phyloP scores from a whole-genome alignment of 768 basidiomycete species.

The Mycena belliarum region DNA sequence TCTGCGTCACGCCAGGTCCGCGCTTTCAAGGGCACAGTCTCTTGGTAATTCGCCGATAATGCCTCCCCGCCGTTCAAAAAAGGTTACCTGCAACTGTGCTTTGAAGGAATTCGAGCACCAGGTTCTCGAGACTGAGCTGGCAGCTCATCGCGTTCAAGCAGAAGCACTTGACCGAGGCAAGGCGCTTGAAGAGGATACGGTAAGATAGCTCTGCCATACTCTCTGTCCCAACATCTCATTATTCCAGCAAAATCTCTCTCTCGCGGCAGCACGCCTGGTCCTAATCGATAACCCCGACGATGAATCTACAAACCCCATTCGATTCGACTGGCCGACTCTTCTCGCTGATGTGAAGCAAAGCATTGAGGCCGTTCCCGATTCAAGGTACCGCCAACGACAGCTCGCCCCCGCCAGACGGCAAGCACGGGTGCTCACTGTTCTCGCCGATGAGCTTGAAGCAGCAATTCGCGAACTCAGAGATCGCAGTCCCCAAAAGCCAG shows the following conservation, averaged over 20 bases:
- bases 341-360: background rate
- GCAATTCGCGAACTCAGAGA: background rate
- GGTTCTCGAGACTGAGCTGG: too few species aligned
- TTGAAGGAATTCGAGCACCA: too few species aligned
- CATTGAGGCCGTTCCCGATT: background rate
- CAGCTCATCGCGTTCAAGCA: background rate
- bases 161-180: background rate
- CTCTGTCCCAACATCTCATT: too few species aligned
- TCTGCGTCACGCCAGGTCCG: too few species aligned
- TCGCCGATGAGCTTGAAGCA: background rate
- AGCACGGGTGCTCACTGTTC: background rate
- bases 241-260: too few species aligned
- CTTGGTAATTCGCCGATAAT: too few species aligned
- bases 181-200: background rate
- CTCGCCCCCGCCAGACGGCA: background rate
- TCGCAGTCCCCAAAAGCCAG: background rate
- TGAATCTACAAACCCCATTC: background rate
- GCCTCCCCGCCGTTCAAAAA: too few species aligned
- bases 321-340: background rate
- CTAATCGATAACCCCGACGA: conserved; percentile 1
- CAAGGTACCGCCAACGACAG: background rate
- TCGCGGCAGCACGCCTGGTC: too few species aligned
- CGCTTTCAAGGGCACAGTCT: too few species aligned
- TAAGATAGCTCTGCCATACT: background rate
- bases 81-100: too few species aligned